Conservation (phyloP, 2,329 filamentous ascomycete species). For the Pestalotiopsis sp. region DNA sequence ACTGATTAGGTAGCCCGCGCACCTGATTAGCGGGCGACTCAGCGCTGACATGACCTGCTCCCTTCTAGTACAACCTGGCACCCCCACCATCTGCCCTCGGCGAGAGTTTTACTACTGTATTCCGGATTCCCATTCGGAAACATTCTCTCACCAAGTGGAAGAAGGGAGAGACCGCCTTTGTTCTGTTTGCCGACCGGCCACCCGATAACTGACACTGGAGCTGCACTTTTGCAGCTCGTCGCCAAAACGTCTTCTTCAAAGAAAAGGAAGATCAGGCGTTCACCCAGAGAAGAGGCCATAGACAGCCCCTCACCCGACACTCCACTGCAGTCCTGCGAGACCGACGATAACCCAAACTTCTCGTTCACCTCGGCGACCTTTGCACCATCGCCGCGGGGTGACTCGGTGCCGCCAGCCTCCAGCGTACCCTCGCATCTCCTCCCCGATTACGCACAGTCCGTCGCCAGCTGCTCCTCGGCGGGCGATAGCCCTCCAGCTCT, state of each 20-base stretch:
- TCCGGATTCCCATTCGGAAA: background rate
- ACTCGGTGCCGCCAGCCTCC: constrained; percentile 46
- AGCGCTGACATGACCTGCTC: background rate
- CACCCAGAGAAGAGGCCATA: constrained; percentile 43
- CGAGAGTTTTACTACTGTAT: background rate
- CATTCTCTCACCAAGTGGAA: background rate
- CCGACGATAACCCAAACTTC: constrained; percentile 48
- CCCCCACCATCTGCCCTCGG: background rate
- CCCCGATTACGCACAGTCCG: constrained; percentile 55
- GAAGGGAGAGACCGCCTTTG: background rate
- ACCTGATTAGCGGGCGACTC: background rate
- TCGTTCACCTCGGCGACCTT: constrained; percentile 51
- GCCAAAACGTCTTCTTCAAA: constrained; percentile 74
- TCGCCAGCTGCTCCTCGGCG: constrained; percentile 60
- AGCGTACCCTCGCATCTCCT: constrained; percentile 55
- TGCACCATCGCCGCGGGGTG: constrained; percentile 35
- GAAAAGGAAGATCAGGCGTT: constrained; percentile 68
- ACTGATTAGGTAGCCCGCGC: background rate
- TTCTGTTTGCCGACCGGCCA: background rate
- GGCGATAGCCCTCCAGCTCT: constrained; percentile 42
- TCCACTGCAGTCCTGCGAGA: constrained; percentile 56
- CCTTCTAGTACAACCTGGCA: background rate
- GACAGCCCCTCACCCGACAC: constrained; percentile 41
- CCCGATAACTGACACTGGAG: constrained; percentile 38
- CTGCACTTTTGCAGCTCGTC: constrained; percentile 66